Base-by-base conservation (phyloP, 2,329 filamentous ascomycete genomes). In the Pseudodiploospora longispora region DNA sequence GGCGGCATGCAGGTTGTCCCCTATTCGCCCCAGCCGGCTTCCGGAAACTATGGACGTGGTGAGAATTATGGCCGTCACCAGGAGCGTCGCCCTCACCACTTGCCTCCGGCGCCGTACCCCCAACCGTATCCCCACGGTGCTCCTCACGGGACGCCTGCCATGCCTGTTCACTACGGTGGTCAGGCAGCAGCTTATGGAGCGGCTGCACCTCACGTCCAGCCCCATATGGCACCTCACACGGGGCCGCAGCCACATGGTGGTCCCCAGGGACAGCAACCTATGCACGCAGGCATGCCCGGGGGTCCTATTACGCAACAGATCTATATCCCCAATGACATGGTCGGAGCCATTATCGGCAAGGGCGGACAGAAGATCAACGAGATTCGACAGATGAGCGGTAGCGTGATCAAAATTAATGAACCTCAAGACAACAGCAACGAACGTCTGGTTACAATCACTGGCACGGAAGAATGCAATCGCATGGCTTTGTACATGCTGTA, bases 401-500 rank as follows among this genome's bases (percentile, higher is more conserved):
- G 91, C 69, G 90, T 98, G 38, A 97, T 98, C 67, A 98, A 98
- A 75, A 98, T 98, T 75, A 97, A 98, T 63, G 93, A 98, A 65
- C 93, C 93, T 1, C 93, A 96, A 65, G 93, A 97, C 66, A 97
- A 95, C 69, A 97, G 88, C 75, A 98, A 97, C 60, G 93, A 98
- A 72, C 84, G 93, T 50, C 74, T 98, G 47, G 93, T 98, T 46
- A 98, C 93, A 10, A 95, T 98, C 55, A 96, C 93, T 2, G 93
- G 93, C 52, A 97, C 93, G 5, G 89, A 94, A 58, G 93, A 98
- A 68, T 96, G 89, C 74, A 98, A 98, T 70, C 87, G 95, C 60
- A 97, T 98, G 90, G 93, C 93, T n/a, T 71, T 98, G 44, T 98
- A 97, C 70, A 96, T 98, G 90, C 80, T 98, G 44, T 98, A 98